Percentiles rank a stretch among this genome's conserved stretches.
phyloP scores from a whole-genome alignment of 176 grass and related monocot species.

The Saccharum officinarum region DNA sequence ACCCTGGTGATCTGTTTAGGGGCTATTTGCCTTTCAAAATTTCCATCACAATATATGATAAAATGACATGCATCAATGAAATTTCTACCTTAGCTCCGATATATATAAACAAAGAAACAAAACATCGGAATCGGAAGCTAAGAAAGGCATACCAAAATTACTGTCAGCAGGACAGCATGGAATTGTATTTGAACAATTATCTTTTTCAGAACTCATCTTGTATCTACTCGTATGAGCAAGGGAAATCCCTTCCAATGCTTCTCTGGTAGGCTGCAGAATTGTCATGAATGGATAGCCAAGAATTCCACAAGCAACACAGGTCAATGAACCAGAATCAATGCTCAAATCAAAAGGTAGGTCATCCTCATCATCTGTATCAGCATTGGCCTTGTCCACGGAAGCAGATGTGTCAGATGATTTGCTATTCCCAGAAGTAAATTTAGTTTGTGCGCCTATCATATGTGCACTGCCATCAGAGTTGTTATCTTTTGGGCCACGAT shows the following conservation, averaged over 20 bases:
- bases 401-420: slow-evolving; percentile 21
- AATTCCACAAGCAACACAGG: slow-evolving; percentile 98
- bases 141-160: slow-evolving; percentile 36
- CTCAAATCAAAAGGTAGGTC: slow-evolving; percentile 85
- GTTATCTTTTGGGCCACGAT: slow-evolving; percentile 20
- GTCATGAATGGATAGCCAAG: slow-evolving; percentile 99
- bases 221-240: slow-evolving; percentile 37
- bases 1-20: not conserved
- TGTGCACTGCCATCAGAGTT: slow-evolving; percentile 13
- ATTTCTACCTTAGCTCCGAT: not conserved
- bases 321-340: slow-evolving; percentile 96
- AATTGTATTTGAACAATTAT: slow-evolving; percentile 32
- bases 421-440: slow-evolving; percentile 19
- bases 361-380: slow-evolving; percentile 51
- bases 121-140: slow-evolving; percentile 8
- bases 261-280: slow-evolving; percentile 79
- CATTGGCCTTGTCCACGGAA: slow-evolving; percentile 28
- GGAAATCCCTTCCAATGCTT: slow-evolving; percentile 69
- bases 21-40: not conserved
- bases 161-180: slow-evolving; percentile 16
- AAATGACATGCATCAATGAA: not conserved
- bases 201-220: slow-evolving; percentile 36
- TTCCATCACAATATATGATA: not conserved
- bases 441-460: slow-evolving; percentile 15
- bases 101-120: not conserved